Conservation (phyloP, 2,329 filamentous ascomycete species). For the Coniochaeta pulveracea region DNA sequence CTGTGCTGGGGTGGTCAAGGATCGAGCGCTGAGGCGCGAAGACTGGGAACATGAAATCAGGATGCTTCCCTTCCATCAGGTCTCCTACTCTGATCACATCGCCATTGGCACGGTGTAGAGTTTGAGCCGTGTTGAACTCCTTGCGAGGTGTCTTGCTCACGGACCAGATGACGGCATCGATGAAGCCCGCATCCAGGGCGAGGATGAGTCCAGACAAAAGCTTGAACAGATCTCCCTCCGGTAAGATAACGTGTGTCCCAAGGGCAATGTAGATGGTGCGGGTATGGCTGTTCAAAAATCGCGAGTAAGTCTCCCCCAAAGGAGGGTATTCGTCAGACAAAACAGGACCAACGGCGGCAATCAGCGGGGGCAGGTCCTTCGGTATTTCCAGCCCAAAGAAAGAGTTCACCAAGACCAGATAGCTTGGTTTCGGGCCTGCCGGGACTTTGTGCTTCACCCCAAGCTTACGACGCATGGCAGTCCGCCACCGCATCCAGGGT, state of each 20-base stretch:
- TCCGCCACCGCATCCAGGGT: conserved; percentile 16
- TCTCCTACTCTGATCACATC: conserved; percentile 9
- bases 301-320: conserved; percentile 12
- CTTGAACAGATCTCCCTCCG: conserved; percentile 15
- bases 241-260: conserved; percentile 26
- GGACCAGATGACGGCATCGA: conserved; percentile 28
- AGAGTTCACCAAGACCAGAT: conserved; percentile 28
- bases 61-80: conserved; percentile 17
- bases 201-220: conserved; percentile 19
- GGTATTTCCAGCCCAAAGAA: conserved; percentile 29
- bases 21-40: conserved; percentile 29
- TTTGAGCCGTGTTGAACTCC: conserved; percentile 10
- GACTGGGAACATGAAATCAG: conserved; percentile 16
- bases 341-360: conserved; percentile 25
- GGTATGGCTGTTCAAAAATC: conserved; percentile 19
- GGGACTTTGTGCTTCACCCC: conserved; percentile 20
- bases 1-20: conserved; percentile 20
- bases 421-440: conserved; percentile 21
- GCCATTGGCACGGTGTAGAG: conserved; percentile 8
- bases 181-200: conserved; percentile 13
- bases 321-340: conserved; percentile 20
- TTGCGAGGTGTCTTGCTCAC: conserved; percentile 13
- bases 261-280: conserved; percentile 24
- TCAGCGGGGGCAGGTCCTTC: conserved; percentile 26
- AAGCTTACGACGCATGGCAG: conserved; percentile 18